Conservation (phyloP, 305 asterid genomes). For the Rubia tinctorum region DNA sequence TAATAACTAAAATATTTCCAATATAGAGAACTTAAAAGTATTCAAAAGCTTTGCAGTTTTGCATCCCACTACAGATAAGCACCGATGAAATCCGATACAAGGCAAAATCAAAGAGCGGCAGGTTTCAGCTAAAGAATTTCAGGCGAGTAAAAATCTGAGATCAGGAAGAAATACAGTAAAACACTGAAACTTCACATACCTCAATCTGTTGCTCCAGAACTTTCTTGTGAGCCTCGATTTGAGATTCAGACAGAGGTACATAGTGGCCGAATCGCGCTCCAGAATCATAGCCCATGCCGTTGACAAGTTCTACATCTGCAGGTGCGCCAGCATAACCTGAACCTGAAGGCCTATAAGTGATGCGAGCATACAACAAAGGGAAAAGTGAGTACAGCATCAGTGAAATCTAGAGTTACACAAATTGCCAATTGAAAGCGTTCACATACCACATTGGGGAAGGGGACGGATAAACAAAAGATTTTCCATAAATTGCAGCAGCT, state of each 20-base stretch:
- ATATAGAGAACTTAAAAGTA: neutral
- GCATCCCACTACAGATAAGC: neutral
- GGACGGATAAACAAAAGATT: slow-evolving; percentile 90
- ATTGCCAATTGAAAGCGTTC: slow-evolving; percentile 18
- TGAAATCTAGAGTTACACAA: neutral
- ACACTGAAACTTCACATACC: slow-evolving; percentile 21
- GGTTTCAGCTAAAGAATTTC: slow-evolving; percentile 6
- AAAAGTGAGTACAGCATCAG: slow-evolving; percentile 40
- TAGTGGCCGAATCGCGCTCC: slow-evolving; percentile 17
- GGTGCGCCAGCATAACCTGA: slow-evolving; percentile 20
- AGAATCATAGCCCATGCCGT: neutral
- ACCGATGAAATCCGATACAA: neutral
- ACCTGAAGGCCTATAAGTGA: slow-evolving; percentile 27
- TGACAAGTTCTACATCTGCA: slow-evolving; percentile 19
- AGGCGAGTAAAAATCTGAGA: neutral
- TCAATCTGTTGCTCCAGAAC: slow-evolving; percentile 37
- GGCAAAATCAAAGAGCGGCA: slow-evolving; percentile 2
- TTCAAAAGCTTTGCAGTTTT: neutral
- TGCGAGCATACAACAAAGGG: slow-evolving; percentile 27
- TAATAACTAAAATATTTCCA: neutral
- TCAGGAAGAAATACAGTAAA: neutral
- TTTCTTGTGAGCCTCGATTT: slow-evolving; percentile 34
- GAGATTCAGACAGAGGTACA: slow-evolving; percentile 20
- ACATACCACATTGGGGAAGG: slow-evolving; percentile 49
- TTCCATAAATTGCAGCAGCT: slow-evolving; percentile 75